These are phyloP conservation scores for Albizia julibrissin DNA, from an alignment of 306 rosid species.

Conservation along the genomic window DNA sequence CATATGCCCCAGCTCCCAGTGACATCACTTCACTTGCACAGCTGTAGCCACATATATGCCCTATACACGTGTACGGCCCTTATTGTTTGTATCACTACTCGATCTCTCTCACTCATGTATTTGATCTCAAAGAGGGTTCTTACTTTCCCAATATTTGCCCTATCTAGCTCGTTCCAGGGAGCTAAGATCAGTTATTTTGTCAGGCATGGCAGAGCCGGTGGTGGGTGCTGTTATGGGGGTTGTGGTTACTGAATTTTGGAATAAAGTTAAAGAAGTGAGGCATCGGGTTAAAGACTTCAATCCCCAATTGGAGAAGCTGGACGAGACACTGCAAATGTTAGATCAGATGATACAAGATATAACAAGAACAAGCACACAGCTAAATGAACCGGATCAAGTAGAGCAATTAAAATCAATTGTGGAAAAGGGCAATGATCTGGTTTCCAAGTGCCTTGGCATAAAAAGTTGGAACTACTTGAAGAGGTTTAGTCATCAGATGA, in stretches of 20 bases:
- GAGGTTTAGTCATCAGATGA: neutral
- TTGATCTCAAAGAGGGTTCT: no score
- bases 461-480: neutral
- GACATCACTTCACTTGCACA: no score
- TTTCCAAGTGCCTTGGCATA: neutral
- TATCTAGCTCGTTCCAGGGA: no score
- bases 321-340: neutral
- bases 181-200: no score
- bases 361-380: neutral
- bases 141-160: no score
- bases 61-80: no score
- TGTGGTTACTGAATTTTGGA: neutral
- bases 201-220: neutral
- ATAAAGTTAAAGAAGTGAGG: neutral
- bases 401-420: neutral
- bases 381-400: neutral
- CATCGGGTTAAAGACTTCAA: neutral
- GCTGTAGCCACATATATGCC: no score
- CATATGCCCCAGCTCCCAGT: no score
- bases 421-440: neutral
- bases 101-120: no score
- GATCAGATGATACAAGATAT: neutral
- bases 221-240: neutral
- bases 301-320: neutral
- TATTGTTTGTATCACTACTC: no score